Conservation (phyloP, 2,329 filamentous ascomycete genomes). For the Sporothrix protearum region DNA sequence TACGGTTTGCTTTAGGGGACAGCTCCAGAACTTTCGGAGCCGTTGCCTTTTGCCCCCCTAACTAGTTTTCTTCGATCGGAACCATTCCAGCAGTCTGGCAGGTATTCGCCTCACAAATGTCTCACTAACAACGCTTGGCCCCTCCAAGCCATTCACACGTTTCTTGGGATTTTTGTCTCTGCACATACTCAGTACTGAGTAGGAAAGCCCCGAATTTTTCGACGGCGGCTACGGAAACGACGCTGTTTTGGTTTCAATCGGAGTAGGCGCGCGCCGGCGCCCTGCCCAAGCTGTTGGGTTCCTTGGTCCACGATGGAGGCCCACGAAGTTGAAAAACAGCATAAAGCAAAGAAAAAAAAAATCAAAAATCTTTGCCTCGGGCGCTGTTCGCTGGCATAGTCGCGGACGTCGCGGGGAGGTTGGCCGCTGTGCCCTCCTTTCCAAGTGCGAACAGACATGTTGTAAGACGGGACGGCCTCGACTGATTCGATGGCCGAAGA, state of each 20-base stretch:
- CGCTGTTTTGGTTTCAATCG: background rate
- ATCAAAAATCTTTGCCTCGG: background rate
- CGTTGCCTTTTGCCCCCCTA: background rate
- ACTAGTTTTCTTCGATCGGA: background rate
- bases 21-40: background rate
- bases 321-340: background rate
- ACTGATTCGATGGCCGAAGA: background rate
- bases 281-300: constrained; percentile 1
- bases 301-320: no score
- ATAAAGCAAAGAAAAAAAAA: background rate
- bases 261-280: background rate
- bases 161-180: background rate
- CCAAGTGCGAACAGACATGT: background rate
- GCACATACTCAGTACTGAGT: no score
- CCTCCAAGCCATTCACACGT: background rate
- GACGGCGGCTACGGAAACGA: background rate
- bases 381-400: background rate
- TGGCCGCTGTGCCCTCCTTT: background rate
- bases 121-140: background rate
- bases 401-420: background rate
- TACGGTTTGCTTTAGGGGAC: background rate
- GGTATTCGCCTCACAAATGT: background rate
- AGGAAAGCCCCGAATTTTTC: no score
- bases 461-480: background rate
- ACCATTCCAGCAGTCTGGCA: background rate